Evolutionary conservation across 805 yeast species (phyloP).

Genomic region (Lipomyces starkeyi): DNA sequence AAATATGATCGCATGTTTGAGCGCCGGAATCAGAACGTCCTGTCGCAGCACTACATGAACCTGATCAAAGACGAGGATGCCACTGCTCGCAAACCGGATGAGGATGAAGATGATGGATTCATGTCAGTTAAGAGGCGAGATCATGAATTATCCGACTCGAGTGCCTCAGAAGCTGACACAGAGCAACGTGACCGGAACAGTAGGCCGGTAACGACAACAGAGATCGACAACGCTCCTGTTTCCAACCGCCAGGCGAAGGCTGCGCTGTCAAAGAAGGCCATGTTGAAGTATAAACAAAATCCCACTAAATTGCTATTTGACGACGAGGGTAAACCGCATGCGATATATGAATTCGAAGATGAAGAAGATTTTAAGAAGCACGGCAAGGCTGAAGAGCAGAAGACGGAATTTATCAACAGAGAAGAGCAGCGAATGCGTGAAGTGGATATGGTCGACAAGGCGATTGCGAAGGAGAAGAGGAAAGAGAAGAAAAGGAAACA

Average conservation of each 20-base stretch:
- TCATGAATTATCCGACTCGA: slow-evolving; percentile 57
- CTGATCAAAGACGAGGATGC: slow-evolving; percentile 56
- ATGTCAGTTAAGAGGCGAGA: slow-evolving; percentile 78
- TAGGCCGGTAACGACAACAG: slow-evolving; percentile 21
- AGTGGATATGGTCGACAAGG: slow-evolving; percentile 81
- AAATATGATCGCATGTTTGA: slow-evolving; percentile 96
- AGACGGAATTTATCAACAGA: slow-evolving; percentile 64
- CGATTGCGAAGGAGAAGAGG: slow-evolving; percentile 73
- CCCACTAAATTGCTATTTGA: slow-evolving; percentile 86
- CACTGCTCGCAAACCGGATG: slow-evolving; percentile 42
- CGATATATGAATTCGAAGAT: slow-evolving; percentile 86
- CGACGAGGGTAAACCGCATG: slow-evolving; percentile 92
- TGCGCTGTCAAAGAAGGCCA: slow-evolving; percentile 81
- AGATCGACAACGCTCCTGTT: slow-evolving; percentile 61
- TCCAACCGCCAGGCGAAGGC: slow-evolving; percentile 86
- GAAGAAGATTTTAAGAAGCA: slow-evolving; percentile 81
- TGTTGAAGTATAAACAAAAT: slow-evolving; percentile 65
- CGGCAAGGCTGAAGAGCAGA: slow-evolving; percentile 73
- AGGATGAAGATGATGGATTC: slow-evolving; percentile 71
- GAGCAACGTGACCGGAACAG: slow-evolving; percentile 19
- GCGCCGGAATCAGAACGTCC: slow-evolving; percentile 87
- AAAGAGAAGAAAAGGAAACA: slow-evolving; percentile 84
- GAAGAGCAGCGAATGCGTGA: slow-evolving; percentile 72
- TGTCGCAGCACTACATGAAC: slow-evolving; percentile 85
- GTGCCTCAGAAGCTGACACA: slow-evolving; percentile 52